Evolutionary conservation across 2,329 filamentous ascomycete genomes (phyloP).

Genomic region (Rhynchosporium agropyri): DNA sequence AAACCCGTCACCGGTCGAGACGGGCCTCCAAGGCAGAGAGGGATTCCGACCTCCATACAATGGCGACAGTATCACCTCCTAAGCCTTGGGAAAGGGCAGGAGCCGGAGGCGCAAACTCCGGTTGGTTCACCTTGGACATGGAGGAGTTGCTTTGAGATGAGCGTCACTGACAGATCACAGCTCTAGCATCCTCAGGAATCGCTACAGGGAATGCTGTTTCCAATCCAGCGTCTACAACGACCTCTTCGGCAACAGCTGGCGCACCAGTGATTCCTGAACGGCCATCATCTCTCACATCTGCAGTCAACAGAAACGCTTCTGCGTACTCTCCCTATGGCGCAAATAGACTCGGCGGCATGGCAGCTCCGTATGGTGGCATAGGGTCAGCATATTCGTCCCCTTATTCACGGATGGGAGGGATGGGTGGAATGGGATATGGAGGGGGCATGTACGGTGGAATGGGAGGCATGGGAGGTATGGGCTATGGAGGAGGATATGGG

Average conservation of each 20-base stretch:
- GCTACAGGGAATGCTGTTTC: slow-evolving; percentile 48
- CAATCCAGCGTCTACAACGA: slow-evolving; percentile 47
- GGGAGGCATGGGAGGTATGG: slow-evolving; percentile 46
- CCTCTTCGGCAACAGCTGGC: slow-evolving; percentile 42
- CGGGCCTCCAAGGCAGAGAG: slow-evolving; percentile 20
- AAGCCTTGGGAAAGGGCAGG: slow-evolving; percentile 92
- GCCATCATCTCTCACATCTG: slow-evolving; percentile 73
- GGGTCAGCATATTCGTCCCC: slow-evolving; percentile 54
- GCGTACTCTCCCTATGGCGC: slow-evolving; percentile 71
- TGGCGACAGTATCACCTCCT: slow-evolving; percentile 75
- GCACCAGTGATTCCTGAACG: slow-evolving; percentile 77
- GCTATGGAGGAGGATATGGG: slow-evolving; percentile 39
- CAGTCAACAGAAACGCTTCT: slow-evolving; percentile 86
- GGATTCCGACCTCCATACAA: slow-evolving; percentile 22
- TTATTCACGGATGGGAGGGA: slow-evolving; percentile 48
- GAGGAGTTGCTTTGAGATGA: slow-evolving; percentile 21
- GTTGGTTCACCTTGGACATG: slow-evolving; percentile 34
- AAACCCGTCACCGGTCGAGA: slow-evolving; percentile 23
- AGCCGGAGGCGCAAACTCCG: slow-evolving; percentile 36
- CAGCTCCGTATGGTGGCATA: slow-evolving; percentile 42
- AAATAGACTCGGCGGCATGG: slow-evolving; percentile 56
- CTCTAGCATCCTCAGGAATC: slow-evolving; percentile 40
- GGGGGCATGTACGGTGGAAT: slow-evolving; percentile 22
- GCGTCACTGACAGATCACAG: slow-evolving; percentile 17
- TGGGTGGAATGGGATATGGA: slow-evolving; percentile 36